Evolutionary conservation across 2,329 filamentous ascomycete species (phyloP), one percentile per base, ranked within the genome.

Genomic region (Chrysosphaeria jannelii): DNA sequence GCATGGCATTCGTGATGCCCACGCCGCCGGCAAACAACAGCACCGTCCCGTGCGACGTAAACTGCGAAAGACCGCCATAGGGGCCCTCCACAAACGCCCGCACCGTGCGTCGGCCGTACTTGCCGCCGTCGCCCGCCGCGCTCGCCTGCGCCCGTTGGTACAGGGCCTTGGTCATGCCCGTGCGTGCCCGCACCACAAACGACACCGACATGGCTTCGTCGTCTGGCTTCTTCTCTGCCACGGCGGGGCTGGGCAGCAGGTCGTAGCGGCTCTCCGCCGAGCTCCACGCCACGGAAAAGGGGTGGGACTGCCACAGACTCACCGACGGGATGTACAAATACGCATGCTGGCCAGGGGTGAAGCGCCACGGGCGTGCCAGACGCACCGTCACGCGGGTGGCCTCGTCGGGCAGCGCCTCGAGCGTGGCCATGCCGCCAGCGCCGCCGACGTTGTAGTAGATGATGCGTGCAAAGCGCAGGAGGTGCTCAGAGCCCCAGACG

Each of bases 1-100:
- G 67, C 13, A 78, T 61, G 31, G 70, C 68, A 34, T 81, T 71
- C 1, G 72, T 76, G 34, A 81, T 72, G 30, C 72, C 72, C 8
- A 79, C 67, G 34, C 72, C 72, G 27, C 70, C 72, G 0, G 72
- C 72, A 37, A 81, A 74, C 19, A 81, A 55, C 40, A 79, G 59
- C 14, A 70, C 63, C 0, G 69, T 76, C 31, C 72, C 72, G 41
- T 76, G 79, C 1, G 67, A 75, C 29, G 65, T 53, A 38, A 79
- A 53, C 31, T 49, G 52, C 39, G 76, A 66, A 37, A 66, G 52
- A 18, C 64, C 68, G 23, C 70, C 68, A 36, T 81, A 81, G 1
- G 72, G 72, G 0, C 72, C 72, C 42, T 81, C 72, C 20, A 71
- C 59, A 22, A 63, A 54, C 31, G 67, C 71, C 17, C 45, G 59